Evolutionary conservation across 495 filamentous ascomycete genomes (phyloP).

Genomic region (Aspergillus incahuasiensis): DNA sequence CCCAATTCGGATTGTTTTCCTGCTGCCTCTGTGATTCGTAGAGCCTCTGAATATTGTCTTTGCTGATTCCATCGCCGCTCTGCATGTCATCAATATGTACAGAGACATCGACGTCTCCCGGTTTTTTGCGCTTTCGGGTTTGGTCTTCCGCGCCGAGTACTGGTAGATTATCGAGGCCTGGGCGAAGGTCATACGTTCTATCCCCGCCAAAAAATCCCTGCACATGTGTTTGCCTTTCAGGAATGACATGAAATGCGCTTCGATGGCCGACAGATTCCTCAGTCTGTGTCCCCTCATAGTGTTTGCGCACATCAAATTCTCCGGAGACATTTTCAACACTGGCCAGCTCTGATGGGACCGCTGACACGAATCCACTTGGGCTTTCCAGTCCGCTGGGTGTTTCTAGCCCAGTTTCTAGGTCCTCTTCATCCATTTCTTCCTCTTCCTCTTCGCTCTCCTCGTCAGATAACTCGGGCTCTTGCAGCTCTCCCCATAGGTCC

Average conservation of each 20-base stretch:
- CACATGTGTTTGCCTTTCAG: conserved; percentile 74
- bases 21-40: conserved; percentile 76
- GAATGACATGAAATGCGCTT: conserved; percentile 82
- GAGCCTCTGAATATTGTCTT: conserved; percentile 60
- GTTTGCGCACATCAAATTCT: conserved; percentile 89
- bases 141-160: conserved; percentile 80
- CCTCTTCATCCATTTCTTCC: conserved; percentile 61
- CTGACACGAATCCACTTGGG: conserved; percentile 72
- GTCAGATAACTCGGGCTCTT: conserved; percentile 74
- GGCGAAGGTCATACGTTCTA: conserved; percentile 78
- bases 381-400: conserved; percentile 78
- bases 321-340: conserved; percentile 69
- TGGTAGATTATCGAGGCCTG: conserved; percentile 49
- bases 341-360: conserved; percentile 71
- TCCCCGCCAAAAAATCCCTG: conserved; percentile 97
- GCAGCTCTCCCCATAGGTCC: conserved; percentile 90
- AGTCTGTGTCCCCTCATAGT: conserved; percentile 79
- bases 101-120: conserved; percentile 88
- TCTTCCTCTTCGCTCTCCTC: conserved; percentile 77
- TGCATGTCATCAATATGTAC: conserved; percentile 77
- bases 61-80: conserved; percentile 63
- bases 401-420: conserved; percentile 59
- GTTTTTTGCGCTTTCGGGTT: conserved; percentile 84
- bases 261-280: conserved; percentile 72
- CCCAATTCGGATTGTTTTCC: conserved; percentile 65